A percentile compares a stretch with the other conserved stretches of the same genome.
Conservation (phyloP, 2,329 filamentous ascomycete genomes). For the Aureobasidium pullulans region DNA sequence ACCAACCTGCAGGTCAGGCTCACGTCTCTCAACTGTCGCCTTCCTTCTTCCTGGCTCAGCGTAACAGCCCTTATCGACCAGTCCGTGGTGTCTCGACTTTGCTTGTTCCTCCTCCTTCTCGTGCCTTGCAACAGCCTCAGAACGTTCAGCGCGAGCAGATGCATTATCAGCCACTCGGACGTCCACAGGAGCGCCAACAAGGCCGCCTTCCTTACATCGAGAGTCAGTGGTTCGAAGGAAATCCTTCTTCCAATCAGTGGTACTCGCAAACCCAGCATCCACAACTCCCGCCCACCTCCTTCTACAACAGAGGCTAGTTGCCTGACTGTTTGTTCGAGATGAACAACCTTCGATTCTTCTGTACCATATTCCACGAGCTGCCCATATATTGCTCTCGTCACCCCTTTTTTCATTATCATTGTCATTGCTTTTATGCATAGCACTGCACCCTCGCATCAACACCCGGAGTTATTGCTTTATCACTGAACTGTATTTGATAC, state of each 20-base stretch:
- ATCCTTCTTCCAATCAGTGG: slow-evolving; percentile 9
- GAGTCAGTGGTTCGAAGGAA: slow-evolving; percentile 28
- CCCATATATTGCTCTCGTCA: background rate
- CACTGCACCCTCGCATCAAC: background rate
- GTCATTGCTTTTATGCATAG: background rate
- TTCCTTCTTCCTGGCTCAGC: slow-evolving; percentile 76
- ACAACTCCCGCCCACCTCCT: background rate
- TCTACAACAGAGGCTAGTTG: slow-evolving; percentile 5
- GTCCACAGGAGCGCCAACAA: slow-evolving; percentile 38
- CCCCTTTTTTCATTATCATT: background rate
- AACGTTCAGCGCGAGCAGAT: slow-evolving; percentile 41
- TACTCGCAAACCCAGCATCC: slow-evolving; percentile 5
- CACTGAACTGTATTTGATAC: background rate
- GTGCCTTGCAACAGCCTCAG: slow-evolving; percentile 57
- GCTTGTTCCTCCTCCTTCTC: slow-evolving; percentile 77
- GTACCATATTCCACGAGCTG: slow-evolving; percentile 8
- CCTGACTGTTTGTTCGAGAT: background rate
- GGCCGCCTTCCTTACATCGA: slow-evolving; percentile 38
- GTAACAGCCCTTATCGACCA: slow-evolving; percentile 86
- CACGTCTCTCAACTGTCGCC: slow-evolving; percentile 64
- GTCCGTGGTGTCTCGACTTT: slow-evolving; percentile 84
- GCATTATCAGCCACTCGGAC: slow-evolving; percentile 44
- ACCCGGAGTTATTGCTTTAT: background rate
- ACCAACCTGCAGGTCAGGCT: slow-evolving; percentile 20
- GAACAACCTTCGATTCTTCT: slow-evolving; percentile 3